Percentiles rank a stretch among this genome's conserved stretches.
These are phyloP conservation scores for Clarireedia hainanense DNA, from an alignment of 2,329 filamentous ascomycete species.

Conservation along the genomic window DNA sequence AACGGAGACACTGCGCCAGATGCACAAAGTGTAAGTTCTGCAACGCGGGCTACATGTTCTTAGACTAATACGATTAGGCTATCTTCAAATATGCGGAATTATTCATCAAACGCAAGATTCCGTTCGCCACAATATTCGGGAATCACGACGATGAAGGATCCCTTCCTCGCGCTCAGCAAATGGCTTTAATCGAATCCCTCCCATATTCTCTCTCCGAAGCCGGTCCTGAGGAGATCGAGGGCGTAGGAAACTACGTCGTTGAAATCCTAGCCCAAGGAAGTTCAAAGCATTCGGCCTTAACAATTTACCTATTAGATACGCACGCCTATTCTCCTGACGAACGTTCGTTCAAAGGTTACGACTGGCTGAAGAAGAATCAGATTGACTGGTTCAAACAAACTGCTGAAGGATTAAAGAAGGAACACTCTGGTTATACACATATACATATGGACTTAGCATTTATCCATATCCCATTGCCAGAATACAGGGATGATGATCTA, in stretches of 20 bases:
- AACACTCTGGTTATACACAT: slow-evolving; percentile 78
- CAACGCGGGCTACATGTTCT: background rate
- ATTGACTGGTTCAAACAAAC: slow-evolving; percentile 91
- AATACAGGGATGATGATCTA: slow-evolving; percentile 62
- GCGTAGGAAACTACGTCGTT: slow-evolving; percentile 90
- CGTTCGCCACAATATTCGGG: slow-evolving; percentile 89
- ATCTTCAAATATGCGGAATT: slow-evolving; percentile 89
- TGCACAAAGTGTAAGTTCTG: slow-evolving; percentile 62
- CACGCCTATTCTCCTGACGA: slow-evolving; percentile 90
- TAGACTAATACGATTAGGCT: slow-evolving; percentile 41
- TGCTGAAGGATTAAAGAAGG: slow-evolving; percentile 63
- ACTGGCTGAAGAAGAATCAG: slow-evolving; percentile 92
- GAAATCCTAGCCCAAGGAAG: slow-evolving; percentile 76
- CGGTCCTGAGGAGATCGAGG: slow-evolving; percentile 76
- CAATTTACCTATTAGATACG: slow-evolving; percentile 90
- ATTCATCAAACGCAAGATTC: slow-evolving; percentile 79
- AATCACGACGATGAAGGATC: slow-evolving; percentile 90
- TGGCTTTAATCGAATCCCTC: slow-evolving; percentile 77
- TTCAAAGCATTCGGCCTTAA: slow-evolving; percentile 81
- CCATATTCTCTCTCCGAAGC: slow-evolving; percentile 84
- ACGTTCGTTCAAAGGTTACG: slow-evolving; percentile 81
- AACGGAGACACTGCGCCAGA: slow-evolving; percentile 91
- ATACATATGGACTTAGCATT: slow-evolving; percentile 95
- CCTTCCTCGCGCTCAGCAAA: slow-evolving; percentile 67
- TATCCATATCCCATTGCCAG: slow-evolving; percentile 92